Evolutionary conservation across 2,329 filamentous ascomycete genomes (phyloP).

Genomic region (Ophiosphaerella narmari): DNA sequence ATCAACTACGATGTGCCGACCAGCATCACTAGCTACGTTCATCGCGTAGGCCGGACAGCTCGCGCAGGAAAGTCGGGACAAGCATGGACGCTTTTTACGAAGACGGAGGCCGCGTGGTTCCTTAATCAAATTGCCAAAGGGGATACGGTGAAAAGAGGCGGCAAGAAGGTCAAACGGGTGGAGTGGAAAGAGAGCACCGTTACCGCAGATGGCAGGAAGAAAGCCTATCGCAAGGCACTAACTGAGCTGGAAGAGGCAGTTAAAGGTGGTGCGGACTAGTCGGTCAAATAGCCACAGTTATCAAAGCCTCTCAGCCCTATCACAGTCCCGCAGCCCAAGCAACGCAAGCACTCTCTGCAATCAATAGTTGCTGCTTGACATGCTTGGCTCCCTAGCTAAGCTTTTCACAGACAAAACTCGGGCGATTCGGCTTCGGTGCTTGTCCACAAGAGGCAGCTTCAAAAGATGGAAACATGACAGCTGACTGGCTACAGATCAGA

Average conservation of each 20-base stretch:
- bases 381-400: background rate
- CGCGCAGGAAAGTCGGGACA: slow-evolving; percentile 75
- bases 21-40: slow-evolving; percentile 81
- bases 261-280: slow-evolving; percentile 25
- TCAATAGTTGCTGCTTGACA: background rate
- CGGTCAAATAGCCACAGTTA: background rate
- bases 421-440: background rate
- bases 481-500: background rate
- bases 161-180: slow-evolving; percentile 51
- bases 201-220: slow-evolving; percentile 45
- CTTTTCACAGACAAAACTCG: background rate
- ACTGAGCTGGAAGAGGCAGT: slow-evolving; percentile 67
- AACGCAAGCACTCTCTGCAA: background rate
- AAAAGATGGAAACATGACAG: background rate
- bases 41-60: slow-evolving; percentile 89
- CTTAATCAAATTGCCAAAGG: slow-evolving; percentile 76
- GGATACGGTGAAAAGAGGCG: slow-evolving; percentile 54
- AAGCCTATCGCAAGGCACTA: slow-evolving; percentile 59
- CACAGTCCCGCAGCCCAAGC: background rate
- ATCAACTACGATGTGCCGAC: slow-evolving; percentile 92
- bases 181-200: slow-evolving; percentile 49
- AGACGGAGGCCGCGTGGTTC: slow-evolving; percentile 88
- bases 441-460: background rate
- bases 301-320: background rate
- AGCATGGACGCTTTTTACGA: slow-evolving; percentile 85